Base-by-base conservation (phyloP, 2,329 filamentous ascomycete genomes). In the Xylariaceae sp. region DNA sequence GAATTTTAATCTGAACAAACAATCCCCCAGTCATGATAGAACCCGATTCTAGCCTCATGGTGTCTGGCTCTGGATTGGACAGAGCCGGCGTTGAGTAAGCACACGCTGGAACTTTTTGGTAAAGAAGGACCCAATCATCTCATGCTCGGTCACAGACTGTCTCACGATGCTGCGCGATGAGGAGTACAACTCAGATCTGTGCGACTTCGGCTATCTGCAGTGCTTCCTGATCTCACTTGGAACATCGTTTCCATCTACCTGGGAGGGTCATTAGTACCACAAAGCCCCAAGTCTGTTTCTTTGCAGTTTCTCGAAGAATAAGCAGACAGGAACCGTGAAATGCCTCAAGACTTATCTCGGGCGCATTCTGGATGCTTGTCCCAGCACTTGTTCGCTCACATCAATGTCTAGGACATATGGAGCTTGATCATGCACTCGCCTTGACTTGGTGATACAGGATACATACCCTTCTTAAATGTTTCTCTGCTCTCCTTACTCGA, bases 201-300 rank as follows among this genome's bases (percentile, higher is more conserved):
- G 60, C 53, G 24, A 66, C 67, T 53, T 67, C 67, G 67, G 67
- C 59, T 69, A 67, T 68, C 67, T 67, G 65, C 66, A 67, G 64
- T 67, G 58, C 51, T 52, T 61, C 64, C 59, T 67, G 65, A 66
- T 66, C 64, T 64, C 60, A 57, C 61, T 58, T 64, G 51, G 61
- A 61, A 62, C 59, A 64, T 60, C 54, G 62, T 61, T 67, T 58
- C 65, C 66, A 61, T 64, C 47, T 55, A 57, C 58, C 62, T 67
- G 64, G 65, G 54, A 63, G 60, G n/a, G 57, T 61, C 56, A 59
- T 51, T 42, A 35, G 62, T 67, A 48, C 48, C 44, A 66, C 63
- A 57, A 53, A 59, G 61, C 60, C 58, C 60, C 50, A 54, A 61
- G 58, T 64, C 61, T 62, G 58, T 53, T 62, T 64, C 59, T 56